Base-by-base conservation (phyloP, 2,329 filamentous ascomycete genomes). In the Xylariaceae sp. region DNA sequence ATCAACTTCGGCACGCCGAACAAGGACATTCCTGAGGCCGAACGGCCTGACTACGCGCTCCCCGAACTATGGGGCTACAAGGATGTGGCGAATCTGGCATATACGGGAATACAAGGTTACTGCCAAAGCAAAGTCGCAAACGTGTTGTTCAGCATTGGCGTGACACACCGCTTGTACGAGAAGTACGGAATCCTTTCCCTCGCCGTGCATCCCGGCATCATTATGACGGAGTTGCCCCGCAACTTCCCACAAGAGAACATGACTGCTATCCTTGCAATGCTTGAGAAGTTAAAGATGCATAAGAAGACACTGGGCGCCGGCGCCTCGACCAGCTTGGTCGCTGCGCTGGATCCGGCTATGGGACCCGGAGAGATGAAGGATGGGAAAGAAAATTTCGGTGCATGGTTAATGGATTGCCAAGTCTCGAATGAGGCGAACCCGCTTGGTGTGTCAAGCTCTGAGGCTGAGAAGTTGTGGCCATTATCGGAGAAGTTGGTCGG, bases 391-490 rank as follows among this genome's bases (percentile, higher is more conserved):
- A 66, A 65, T 29, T 62, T 55, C 33, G 64, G 64, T 5, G 55
- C 46, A 0, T 66, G 45, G 35, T 34, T 67, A 22, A 40, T 45
- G 2, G 59, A 67, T 45, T 68, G 64, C 40, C 66, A 68, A 48
- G 62, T 66, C 38, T 59, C 50, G 17, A 55, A 60, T 3, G 41
- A 45, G 35, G 56, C 56, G 7, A 36, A 34, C 4, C 55, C 61
- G 0, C 33, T 42, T 27, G 46, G 57, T 3, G 50, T 59, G 7
- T 63, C 62, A 17, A 62, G 54, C 27, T 47, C 54, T 5, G 59
- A 58, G 27, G 66, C 64, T 3, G 64, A 65, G 49, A 67, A 48
- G 53, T 53, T 70, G 33, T 69, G 67, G 67, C 56, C 58, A 37
- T 5, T 63, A 12, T 66, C 64, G 1, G 61, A 67, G 52, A 55